phyloP scores from a whole-genome alignment of 306 rosid genomes.

The Ammopiptanthus mongolicus region DNA sequence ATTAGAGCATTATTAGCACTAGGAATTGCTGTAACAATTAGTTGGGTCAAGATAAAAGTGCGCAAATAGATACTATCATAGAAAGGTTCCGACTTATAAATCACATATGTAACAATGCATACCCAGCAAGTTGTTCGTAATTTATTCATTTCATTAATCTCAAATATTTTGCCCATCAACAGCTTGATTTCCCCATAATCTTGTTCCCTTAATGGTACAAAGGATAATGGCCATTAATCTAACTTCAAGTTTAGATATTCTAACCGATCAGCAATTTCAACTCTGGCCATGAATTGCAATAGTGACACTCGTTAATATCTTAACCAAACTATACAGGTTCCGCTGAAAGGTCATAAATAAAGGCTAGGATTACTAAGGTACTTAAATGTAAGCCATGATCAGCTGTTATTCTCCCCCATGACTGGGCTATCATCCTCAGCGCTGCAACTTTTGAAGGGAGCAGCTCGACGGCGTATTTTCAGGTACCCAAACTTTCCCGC shows the following conservation, averaged over 20 bases:
- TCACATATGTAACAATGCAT: neutral
- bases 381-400: slow-evolving; percentile 6
- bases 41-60: neutral
- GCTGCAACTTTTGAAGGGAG: neutral
- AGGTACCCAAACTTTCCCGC: slow-evolving; percentile 83
- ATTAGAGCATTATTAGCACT: too few relatives aligned
- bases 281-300: neutral
- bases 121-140: neutral
- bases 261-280: neutral
- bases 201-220: neutral
- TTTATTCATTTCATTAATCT: neutral
- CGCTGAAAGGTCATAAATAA: neutral
- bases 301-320: neutral
- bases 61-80: neutral
- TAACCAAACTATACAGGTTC: neutral
- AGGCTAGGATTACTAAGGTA: neutral
- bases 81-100: neutral
- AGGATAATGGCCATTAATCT: neutral
- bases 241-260: neutral
- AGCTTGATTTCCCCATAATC: neutral
- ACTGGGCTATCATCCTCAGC: neutral
- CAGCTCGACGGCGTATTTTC: slow-evolving; percentile 47
- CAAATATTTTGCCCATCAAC: neutral
- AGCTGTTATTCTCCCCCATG: neutral
- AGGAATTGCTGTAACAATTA: neutral